Conservation (phyloP, 1,284 basidiomycete species). For the Pyrrhoderma noxium region DNA sequence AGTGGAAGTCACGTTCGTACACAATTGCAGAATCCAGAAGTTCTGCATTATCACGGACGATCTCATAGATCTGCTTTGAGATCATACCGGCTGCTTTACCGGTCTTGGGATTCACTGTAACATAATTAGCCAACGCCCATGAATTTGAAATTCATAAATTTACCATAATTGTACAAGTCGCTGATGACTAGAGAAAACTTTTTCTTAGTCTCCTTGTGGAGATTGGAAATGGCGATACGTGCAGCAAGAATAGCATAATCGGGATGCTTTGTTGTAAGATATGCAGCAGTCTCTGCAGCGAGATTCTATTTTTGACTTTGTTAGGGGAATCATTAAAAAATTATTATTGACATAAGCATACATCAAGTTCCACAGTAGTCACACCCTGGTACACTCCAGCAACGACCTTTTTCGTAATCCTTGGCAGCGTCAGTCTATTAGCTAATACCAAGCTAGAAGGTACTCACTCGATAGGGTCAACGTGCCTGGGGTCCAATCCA, state of each 20-base stretch:
- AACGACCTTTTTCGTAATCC: conserved; percentile 91
- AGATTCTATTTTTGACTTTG: conserved; percentile 56
- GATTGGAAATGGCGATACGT: conserved; percentile 96
- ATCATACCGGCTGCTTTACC: conserved; percentile 86
- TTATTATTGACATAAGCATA: conserved; percentile 32
- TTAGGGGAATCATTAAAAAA: conserved; percentile 3
- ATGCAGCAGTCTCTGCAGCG: conserved; percentile 95
- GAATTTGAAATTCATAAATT: conserved; percentile 22
- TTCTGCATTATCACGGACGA: conserved; percentile 80
- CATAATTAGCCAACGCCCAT: conserved; percentile 8
- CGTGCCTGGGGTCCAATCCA: conserved; percentile 88
- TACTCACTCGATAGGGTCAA: conserved; percentile 88
- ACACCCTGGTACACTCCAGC: conserved; percentile 94
- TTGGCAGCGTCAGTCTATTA: conserved; percentile 26
- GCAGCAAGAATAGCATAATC: conserved; percentile 99
- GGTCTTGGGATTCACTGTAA: conserved; percentile 93
- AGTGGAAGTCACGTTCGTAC: conserved; percentile 97
- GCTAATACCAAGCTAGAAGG: neutral
- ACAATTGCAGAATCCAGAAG: conserved; percentile 91
- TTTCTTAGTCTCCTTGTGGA: conserved; percentile 99
- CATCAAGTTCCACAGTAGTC: conserved; percentile 96
- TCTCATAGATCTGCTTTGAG: conserved; percentile 78
- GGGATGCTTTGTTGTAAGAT: conserved; percentile 93
- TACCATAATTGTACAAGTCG: conserved; percentile 87
- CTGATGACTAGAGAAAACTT: conserved; percentile 88